Evolutionary conservation across 208 protist genomes (phyloP), one percentile per base, ranked within the genome.

Genomic region (Trypanosoma conorhini): DNA sequence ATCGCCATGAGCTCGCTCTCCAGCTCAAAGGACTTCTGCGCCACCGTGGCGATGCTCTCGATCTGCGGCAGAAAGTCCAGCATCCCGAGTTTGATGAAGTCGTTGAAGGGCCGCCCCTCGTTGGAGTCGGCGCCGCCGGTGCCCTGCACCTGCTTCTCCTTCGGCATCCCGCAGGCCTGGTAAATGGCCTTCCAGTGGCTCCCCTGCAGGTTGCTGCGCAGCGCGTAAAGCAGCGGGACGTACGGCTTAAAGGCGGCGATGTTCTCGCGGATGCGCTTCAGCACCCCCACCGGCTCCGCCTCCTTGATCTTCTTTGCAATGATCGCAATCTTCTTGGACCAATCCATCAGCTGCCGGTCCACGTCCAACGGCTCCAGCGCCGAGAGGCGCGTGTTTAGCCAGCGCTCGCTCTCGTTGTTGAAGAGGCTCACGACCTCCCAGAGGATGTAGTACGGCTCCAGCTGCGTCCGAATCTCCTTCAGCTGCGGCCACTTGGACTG

Each of bases 141-240:
- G 30, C 87, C 87, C 50, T 91, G 86, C 46, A 82, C 85, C 62
- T 96, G 88, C 75, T 93, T 92, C 71, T 96, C 91, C 35, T 86
- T 83, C 7, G 89, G 81, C 31, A 95, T 75, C 50, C 95, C 95
- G 61, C 94, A 92, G 30, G 75, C 70, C 58, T 96, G 81, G 62
- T 88, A 93, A 70, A 98, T 97, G 60, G 86, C 72, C 22, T 87
- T 81, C 97, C 96, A 98, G 79, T 99, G 97, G n/a, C 79, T 83
- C 13, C 92, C 88, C 70, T 97, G 87, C 35, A 99, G 73, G 67
- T 98, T 97, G 67, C 93, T 97, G 61, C 94, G 89, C 46, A 99
- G 80, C 3, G 92, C 88, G 64, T 95, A 87, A 21, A 99, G 83
- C 0, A 99, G 83, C 7, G 98, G 97, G 54, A 99, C 83, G 77